A percentile compares a stretch with the other conserved stretches of the same genome.
phyloP scores from a whole-genome alignment of 108 stramenopile genomes.

The Pseudonitzschia pungens region DNA sequence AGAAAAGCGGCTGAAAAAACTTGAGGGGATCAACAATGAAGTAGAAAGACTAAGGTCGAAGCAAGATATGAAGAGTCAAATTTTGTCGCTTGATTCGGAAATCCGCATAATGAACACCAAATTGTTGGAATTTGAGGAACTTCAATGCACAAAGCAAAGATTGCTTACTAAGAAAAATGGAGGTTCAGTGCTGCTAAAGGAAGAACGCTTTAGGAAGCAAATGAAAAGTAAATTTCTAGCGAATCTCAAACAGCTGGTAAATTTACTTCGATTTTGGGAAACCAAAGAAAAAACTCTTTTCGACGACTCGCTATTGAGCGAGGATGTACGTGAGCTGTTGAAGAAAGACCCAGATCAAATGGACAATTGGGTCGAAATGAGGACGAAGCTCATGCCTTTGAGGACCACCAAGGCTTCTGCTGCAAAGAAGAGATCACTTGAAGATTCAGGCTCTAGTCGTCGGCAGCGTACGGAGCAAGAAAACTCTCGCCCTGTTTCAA shows the following conservation, averaged over 20 bases:
- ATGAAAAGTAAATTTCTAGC: constrained; percentile 75
- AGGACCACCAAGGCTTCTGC: constrained; percentile 55
- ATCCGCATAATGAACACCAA: constrained; percentile 68
- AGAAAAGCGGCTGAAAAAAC: constrained; percentile 54
- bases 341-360: constrained; percentile 57
- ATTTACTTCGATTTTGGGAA: constrained; percentile 63
- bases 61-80: constrained; percentile 78
- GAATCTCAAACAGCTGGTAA: constrained; percentile 61
- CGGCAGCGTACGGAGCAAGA: neutral
- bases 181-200: constrained; percentile 52
- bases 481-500: neutral
- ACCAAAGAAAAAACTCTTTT: constrained; percentile 47
- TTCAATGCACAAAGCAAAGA: constrained; percentile 65
- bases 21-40: constrained; percentile 71
- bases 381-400: constrained; percentile 79
- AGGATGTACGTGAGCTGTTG: constrained; percentile 72
- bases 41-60: constrained; percentile 69
- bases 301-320: constrained; percentile 73
- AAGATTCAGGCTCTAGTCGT: neutral
- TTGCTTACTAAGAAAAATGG: constrained; percentile 70
- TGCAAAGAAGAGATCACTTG: constrained; percentile 18
- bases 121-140: constrained; percentile 74
- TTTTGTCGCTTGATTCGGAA: constrained; percentile 80
- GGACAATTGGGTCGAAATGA: constrained; percentile 65
- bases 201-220: constrained; percentile 81